Evolutionary conservation across 2,329 filamentous ascomycete genomes (phyloP), one percentile per base, ranked within the genome.

Genomic region (Talaromyces sp.): DNA sequence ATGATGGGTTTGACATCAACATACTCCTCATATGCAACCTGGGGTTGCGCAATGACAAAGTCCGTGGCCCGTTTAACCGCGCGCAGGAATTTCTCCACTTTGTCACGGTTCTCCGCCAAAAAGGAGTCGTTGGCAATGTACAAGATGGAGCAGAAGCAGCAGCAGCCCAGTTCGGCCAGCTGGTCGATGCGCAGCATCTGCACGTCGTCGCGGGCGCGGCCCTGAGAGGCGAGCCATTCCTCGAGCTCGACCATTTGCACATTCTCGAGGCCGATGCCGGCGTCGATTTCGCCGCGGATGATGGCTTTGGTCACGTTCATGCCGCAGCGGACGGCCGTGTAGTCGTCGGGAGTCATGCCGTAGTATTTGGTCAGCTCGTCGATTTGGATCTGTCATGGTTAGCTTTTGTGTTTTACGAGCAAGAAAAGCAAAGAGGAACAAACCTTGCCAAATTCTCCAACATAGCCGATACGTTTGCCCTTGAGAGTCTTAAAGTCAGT

Each of bases 211-310:
- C 83, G 84, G 63, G 85, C 82, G 1, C 88, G 87, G 67, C 82
- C 82, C 72, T 90, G 87, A 0, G 72, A 65, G 0, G 81, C 81
- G 23, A 92, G 86, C 89, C 89, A 92, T 71, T 91, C 88, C 73
- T 89, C 89, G 1, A 92, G 82, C 76, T 92, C 89, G 51, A 92
- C 89, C 89, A 91, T 91, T 75, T 92, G 89, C 6, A 92, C 89
- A 70, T 92, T 92, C 75, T 92, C 89, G 5, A 92, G 85, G 18
- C 89, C 89, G 69, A 91, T 86, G 40, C 89, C 89, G 18, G 89
- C 89, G 71, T 92, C 87, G 67, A 92, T 90, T 44, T 83, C 82
- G 67, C 89, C 88, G 62, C 83, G 81, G 74, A 89, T 90, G 75
- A 92, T 90, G 68, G 89, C 89, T 73, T 89, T 88, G 73, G 86